Conservation (phyloP, 164 flowering plant genomes). For the Hamamelis virginiana region DNA sequence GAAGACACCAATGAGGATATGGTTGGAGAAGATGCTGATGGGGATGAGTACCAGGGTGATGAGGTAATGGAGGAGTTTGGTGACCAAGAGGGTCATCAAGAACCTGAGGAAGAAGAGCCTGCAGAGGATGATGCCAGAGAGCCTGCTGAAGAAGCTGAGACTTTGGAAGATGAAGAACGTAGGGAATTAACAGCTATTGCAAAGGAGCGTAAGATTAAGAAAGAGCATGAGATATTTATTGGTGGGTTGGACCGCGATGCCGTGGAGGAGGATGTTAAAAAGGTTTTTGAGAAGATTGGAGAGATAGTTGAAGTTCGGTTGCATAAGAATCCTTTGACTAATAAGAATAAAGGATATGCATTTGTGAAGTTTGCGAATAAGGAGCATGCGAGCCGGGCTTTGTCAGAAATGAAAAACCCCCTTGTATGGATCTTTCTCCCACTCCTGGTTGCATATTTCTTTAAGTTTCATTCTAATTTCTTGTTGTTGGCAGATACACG, state of each 20-base stretch:
- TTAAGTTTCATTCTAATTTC: neutral
- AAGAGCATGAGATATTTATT: slow-evolving; percentile 70
- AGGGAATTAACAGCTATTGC: slow-evolving; percentile 49
- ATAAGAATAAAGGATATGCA: slow-evolving; percentile 79
- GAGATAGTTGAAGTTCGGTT: slow-evolving; percentile 68
- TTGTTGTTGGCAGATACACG: slow-evolving; percentile 51
- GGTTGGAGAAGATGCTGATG: slow-evolving; percentile 20
- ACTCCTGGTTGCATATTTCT: neutral
- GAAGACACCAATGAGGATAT: slow-evolving; percentile 18
- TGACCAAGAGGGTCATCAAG: slow-evolving; percentile 45
- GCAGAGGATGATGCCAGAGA: slow-evolving; percentile 39
- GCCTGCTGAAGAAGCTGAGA: slow-evolving; percentile 36
- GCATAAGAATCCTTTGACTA: slow-evolving; percentile 46
- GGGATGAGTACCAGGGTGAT: slow-evolving; percentile 22
- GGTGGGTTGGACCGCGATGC: slow-evolving; percentile 75
- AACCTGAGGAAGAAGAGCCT: slow-evolving; percentile 53
- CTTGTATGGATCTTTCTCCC: slow-evolving; percentile 38
- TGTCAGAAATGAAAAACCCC: slow-evolving; percentile 69
- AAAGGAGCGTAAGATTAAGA: slow-evolving; percentile 55
- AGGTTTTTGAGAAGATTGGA: slow-evolving; percentile 65
- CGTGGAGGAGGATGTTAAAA: slow-evolving; percentile 64
- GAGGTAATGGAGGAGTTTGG: slow-evolving; percentile 33
- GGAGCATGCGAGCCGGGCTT: slow-evolving; percentile 63
- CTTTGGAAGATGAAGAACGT: slow-evolving; percentile 43
- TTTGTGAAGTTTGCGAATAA: slow-evolving; percentile 69